These are phyloP conservation scores for Diaporthe caulivora DNA, from an alignment of 2,329 filamentous ascomycete genomes.

Conservation along the genomic window DNA sequence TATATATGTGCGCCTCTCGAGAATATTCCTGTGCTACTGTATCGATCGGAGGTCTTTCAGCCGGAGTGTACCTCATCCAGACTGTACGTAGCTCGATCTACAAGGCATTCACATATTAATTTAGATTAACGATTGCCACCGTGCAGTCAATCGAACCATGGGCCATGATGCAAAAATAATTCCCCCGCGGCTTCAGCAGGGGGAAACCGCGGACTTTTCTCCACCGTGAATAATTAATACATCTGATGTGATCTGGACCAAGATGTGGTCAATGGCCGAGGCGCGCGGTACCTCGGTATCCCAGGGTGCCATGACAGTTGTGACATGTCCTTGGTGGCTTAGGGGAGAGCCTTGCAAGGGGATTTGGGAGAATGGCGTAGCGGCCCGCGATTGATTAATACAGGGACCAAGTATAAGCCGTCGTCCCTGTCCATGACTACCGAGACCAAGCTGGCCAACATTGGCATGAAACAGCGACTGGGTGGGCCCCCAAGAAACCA, in stretches of 20 bases:
- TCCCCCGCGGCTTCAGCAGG: conserved; percentile 8
- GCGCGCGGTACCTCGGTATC: neutral
- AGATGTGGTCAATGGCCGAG: conserved; percentile 10
- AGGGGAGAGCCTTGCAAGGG: conserved; percentile 5
- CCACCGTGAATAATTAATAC: conserved; percentile 28
- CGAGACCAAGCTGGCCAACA: conserved; percentile 1
- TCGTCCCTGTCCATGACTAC: conserved; percentile 18
- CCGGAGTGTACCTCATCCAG: neutral
- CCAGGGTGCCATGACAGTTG: neutral
- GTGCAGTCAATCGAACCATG: conserved; percentile 2
- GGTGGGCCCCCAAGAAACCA: neutral
- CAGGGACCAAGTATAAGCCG: conserved; percentile 16
- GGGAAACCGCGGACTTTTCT: neutral
- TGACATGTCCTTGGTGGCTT: conserved; percentile 7
- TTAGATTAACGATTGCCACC: conserved; percentile 15
- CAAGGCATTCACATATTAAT: conserved; percentile 19
- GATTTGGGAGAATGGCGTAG: conserved; percentile 17
- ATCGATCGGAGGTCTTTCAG: neutral
- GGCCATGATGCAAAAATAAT: neutral
- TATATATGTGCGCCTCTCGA: conserved; percentile 25
- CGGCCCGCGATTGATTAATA: conserved; percentile 25
- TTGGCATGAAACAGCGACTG: conserved; percentile 19
- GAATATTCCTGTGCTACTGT: neutral
- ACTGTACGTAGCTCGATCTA: conserved; percentile 10
- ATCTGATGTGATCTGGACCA: conserved; percentile 20